Percentiles rank a stretch among this genome's conserved stretches.
These are phyloP conservation scores for Penicillium angulare DNA, from an alignment of 495 filamentous ascomycete genomes.

Conservation along the genomic window DNA sequence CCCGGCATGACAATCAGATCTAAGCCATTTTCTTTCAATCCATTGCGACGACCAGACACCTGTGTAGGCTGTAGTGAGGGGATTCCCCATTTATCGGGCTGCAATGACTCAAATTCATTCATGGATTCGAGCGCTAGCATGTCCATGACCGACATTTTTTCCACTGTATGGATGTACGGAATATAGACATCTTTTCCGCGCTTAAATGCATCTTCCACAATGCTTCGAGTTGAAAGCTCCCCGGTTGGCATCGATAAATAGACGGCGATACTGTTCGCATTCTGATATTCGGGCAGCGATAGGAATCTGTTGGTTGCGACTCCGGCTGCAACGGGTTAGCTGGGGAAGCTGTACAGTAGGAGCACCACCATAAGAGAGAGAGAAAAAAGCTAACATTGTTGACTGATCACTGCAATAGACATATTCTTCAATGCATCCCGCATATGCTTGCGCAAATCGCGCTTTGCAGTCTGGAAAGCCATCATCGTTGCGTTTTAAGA, in stretches of 20 bases:
- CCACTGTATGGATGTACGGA: conserved; percentile 74
- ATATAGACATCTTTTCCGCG: conserved; percentile 85
- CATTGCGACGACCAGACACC: conserved; percentile 61
- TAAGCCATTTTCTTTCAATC: conserved; percentile 62
- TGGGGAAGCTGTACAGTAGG: not conserved
- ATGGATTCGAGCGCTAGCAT: conserved; percentile 78
- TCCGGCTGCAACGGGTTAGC: conserved; percentile 45
- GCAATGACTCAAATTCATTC: conserved; percentile 71
- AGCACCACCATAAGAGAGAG: not conserved
- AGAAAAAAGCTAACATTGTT: conserved; percentile 72
- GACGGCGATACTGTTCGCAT: conserved; percentile 72
- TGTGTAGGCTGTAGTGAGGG: conserved; percentile 68
- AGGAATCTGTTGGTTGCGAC: conserved; percentile 57
- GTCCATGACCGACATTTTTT: conserved; percentile 73
- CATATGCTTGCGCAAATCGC: conserved; percentile 68
- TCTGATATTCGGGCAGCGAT: conserved; percentile 62
- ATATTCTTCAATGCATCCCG: conserved; percentile 59
- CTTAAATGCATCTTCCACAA: conserved; percentile 76
- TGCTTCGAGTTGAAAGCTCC: conserved; percentile 76
- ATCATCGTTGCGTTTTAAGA: conserved; percentile 30
- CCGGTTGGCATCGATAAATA: conserved; percentile 90
- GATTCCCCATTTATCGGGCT: conserved; percentile 87
- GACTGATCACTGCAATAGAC: conserved; percentile 52
- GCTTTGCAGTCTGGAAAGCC: conserved; percentile 65
- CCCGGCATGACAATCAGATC: conserved; percentile 93